Conservation (phyloP, 2,329 filamentous ascomycete genomes). For the Mycosphaerella sp. region DNA sequence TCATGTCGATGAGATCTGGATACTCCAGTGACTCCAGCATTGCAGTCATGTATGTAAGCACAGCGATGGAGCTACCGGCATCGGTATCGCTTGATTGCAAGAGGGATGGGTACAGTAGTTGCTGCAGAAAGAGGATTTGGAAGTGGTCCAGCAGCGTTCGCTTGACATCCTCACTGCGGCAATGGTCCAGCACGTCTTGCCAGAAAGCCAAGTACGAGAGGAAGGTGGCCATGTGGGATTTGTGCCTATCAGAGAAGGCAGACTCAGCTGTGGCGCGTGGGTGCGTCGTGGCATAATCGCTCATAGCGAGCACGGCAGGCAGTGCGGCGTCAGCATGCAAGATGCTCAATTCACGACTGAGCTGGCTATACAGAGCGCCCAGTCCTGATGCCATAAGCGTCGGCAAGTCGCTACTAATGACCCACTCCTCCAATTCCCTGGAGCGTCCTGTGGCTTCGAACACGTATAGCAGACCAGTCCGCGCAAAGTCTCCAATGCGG, state of each 20-base stretch:
- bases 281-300: conserved; percentile 75
- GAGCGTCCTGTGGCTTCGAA: conserved; percentile 89
- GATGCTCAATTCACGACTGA: conserved; percentile 73
- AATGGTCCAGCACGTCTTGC: conserved; percentile 97
- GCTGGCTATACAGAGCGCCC: conserved; percentile 67
- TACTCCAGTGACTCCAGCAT: conserved; percentile 90
- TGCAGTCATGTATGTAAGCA: conserved; percentile 83
- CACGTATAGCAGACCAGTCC: conserved; percentile 89
- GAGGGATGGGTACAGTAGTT: conserved; percentile 90
- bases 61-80: conserved; percentile 91
- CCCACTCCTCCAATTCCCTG: conserved; percentile 81
- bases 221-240: conserved; percentile 85
- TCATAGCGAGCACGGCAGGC: conserved; percentile 78
- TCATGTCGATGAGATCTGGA: conserved; percentile 87
- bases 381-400: conserved; percentile 96
- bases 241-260: conserved; percentile 68
- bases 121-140: conserved; percentile 90
- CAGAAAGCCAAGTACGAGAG: conserved; percentile 93
- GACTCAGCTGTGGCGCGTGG: conserved; percentile 65
- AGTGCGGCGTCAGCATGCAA: conserved; percentile 67
- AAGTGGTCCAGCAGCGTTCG: conserved; percentile 94
- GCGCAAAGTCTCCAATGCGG: conserved; percentile 88
- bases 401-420: conserved; percentile 92
- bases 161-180: conserved; percentile 83
- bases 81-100: conserved; percentile 96